Conservation (phyloP, 164 flowering plant genomes). For the Cinnamomum micranthum region DNA sequence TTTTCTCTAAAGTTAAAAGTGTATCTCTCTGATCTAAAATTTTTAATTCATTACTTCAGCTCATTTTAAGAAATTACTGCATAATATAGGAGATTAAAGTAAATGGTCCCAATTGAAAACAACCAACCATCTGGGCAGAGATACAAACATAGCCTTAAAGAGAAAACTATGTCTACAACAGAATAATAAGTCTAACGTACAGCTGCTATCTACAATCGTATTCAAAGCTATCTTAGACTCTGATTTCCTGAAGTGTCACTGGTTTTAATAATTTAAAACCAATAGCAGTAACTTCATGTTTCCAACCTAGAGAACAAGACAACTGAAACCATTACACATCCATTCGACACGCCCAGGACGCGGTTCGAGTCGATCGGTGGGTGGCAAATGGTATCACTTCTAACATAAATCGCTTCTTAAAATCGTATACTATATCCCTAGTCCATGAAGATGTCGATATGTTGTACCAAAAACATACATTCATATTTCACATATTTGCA, state of each 20-base stretch:
- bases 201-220: not conserved
- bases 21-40: too few relatives aligned
- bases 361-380: conserved; percentile 8
- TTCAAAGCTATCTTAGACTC: not conserved
- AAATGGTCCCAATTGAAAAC: not conserved
- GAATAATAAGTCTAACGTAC: not conserved
- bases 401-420: too few relatives aligned
- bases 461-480: too few relatives aligned
- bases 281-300: not conserved
- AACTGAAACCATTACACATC: not conserved
- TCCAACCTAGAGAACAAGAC: not conserved
- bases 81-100: not conserved
- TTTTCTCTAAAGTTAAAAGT: too few relatives aligned
- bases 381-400: not conserved
- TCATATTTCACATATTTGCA: too few relatives aligned
- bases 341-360: conserved; percentile 1
- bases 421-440: too few relatives aligned
- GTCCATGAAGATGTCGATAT: too few relatives aligned
- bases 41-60: too few relatives aligned
- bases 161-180: not conserved
- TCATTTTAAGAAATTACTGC: not conserved
- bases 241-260: conserved; percentile 4
- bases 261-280: conserved; percentile 1
- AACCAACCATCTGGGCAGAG: not conserved
- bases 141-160: not conserved